Evolutionary conservation across 352 stramenopile species (phyloP).

Genomic region (Phytophthora pistaciae): DNA sequence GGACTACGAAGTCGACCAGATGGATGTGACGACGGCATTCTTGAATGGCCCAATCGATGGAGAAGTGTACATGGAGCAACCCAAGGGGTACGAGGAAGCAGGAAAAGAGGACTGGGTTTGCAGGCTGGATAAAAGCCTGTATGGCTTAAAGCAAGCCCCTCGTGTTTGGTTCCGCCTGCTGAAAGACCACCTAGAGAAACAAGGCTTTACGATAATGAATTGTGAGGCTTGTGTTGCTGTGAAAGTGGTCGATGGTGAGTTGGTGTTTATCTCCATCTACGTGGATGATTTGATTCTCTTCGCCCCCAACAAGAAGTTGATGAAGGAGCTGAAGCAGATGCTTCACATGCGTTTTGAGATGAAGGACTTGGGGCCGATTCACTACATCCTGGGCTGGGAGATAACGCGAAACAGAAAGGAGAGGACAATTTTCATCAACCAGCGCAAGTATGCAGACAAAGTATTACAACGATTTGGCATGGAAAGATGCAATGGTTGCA

Average conservation of each 20-base stretch:
- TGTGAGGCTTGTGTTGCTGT: constrained; percentile 31
- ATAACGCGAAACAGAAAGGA: constrained; percentile 12
- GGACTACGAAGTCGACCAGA: constrained; percentile 22
- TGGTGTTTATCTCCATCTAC: not conserved
- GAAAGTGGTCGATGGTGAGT: constrained; percentile 1
- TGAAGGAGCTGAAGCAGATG: not conserved
- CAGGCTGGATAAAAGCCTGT: not conserved
- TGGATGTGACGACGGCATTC: constrained; percentile 18
- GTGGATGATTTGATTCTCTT: not conserved
- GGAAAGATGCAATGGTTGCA: constrained; percentile 5
- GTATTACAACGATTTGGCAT: constrained; percentile 29
- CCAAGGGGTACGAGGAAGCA: not conserved
- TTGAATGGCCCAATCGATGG: constrained; percentile 11
- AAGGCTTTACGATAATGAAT: constrained; percentile 24
- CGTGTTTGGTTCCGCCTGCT: constrained; percentile 34
- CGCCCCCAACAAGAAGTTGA: not conserved
- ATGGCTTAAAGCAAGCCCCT: constrained; percentile 25
- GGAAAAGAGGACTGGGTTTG: not conserved
- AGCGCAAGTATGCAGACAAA: constrained; percentile 21
- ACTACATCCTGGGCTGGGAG: constrained; percentile 38
- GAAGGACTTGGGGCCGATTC: constrained; percentile 25
- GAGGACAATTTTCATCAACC: constrained; percentile 19
- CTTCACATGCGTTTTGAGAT: not conserved
- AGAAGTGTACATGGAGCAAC: not conserved
- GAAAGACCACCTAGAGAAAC: constrained; percentile 15